Conservation (phyloP, 129 eudicot genomes). For the Flaveria linearis region DNA sequence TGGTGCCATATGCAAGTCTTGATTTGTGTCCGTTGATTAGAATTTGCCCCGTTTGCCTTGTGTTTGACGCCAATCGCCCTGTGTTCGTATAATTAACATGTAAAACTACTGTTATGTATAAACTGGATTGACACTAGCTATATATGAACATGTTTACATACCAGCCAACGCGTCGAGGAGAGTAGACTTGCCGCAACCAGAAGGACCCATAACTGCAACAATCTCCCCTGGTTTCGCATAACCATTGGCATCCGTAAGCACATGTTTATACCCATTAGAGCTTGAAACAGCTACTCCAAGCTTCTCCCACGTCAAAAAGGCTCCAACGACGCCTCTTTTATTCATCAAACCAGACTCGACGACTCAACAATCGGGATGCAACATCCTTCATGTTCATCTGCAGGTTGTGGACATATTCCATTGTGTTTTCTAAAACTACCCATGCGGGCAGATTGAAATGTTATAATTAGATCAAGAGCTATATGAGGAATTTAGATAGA, state of each 20-base stretch:
- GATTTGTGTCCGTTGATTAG: slow-evolving; percentile 64
- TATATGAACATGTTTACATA: no score
- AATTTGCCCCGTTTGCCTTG: slow-evolving; percentile 51
- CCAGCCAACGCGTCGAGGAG: slow-evolving; percentile 80
- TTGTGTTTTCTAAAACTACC: slow-evolving; percentile 9
- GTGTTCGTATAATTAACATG: background rate
- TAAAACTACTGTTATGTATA: background rate
- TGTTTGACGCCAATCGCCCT: slow-evolving; percentile 60
- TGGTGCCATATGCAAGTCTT: slow-evolving; percentile 66
- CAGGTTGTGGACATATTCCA: no score
- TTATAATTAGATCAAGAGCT: background rate
- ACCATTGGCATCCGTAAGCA: no score
- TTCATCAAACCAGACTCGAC: no score
- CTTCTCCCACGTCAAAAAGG: no score
- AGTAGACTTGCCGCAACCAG: slow-evolving; percentile 87
- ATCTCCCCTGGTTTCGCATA: slow-evolving; percentile 26
- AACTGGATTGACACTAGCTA: no score
- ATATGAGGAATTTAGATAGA: background rate
- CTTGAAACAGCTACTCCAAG: no score
- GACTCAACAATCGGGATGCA: no score
- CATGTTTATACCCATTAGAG: no score
- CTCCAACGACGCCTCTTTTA: no score
- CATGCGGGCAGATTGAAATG: slow-evolving; percentile 16
- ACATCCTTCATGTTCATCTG: no score
- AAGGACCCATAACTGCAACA: slow-evolving; percentile 62